A percentile compares a stretch with the other conserved stretches of the same genome.
These are phyloP conservation scores for Trichomonascaceae sp. DNA, from an alignment of 1,139 yeast genomes.

Conservation along the genomic window DNA sequence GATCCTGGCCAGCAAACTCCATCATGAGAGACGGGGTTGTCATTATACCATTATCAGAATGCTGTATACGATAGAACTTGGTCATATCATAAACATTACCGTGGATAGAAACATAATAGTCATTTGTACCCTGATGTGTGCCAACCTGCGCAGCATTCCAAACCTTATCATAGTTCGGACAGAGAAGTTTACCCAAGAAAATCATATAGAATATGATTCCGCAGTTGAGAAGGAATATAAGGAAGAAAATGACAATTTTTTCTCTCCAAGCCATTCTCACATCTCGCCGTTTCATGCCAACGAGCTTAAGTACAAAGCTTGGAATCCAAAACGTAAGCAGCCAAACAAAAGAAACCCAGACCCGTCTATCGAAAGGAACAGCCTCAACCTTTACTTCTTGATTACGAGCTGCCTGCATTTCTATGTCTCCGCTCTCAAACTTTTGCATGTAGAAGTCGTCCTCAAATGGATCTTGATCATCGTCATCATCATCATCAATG, in stretches of 20 bases:
- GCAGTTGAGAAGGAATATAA: conserved; percentile 33
- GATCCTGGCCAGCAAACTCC: conserved; percentile 36
- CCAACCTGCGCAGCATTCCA: conserved; percentile 35
- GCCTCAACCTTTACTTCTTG: conserved; percentile 24
- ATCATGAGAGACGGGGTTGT: conserved; percentile 31
- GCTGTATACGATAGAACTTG: conserved; percentile 36
- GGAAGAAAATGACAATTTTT: conserved; percentile 32
- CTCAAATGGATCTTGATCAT: conserved; percentile 21
- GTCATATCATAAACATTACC: conserved; percentile 39
- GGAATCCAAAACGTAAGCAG: conserved; percentile 37
- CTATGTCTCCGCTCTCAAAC: conserved; percentile 19
- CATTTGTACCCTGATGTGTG: conserved; percentile 33
- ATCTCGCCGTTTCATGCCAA: conserved; percentile 35
- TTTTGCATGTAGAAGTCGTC: conserved; percentile 24
- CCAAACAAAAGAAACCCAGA: conserved; percentile 38
- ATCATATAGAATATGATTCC: conserved; percentile 39
- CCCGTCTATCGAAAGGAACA: conserved; percentile 29
- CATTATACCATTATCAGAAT: conserved; percentile 33
- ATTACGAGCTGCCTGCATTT: conserved; percentile 11
- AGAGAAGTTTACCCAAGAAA: conserved; percentile 33
- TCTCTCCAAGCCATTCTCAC: conserved; percentile 40
- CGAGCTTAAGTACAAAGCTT: conserved; percentile 28
- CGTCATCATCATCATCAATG: conserved; percentile 21
- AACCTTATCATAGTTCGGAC: conserved; percentile 38
- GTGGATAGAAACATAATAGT: conserved; percentile 35